Evolutionary conservation across 805 yeast species (phyloP).

Genomic region (Cephaloascus albidus): DNA sequence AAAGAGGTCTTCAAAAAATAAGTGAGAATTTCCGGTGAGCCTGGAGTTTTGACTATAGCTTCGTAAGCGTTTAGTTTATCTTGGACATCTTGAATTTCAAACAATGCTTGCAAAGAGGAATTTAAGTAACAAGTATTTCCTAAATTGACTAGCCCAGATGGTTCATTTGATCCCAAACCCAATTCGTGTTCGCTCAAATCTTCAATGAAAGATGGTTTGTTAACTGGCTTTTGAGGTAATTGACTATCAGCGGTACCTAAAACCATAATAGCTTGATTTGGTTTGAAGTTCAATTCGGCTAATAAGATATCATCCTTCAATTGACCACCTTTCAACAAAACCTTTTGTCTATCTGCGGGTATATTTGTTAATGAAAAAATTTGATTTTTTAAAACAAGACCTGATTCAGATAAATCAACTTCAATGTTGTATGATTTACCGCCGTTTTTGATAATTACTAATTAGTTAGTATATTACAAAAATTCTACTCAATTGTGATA

Average conservation of each 20-base stretch:
- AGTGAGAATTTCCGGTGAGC: constrained; percentile 3
- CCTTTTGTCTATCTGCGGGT: constrained; percentile 86
- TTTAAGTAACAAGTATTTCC: constrained; percentile 78
- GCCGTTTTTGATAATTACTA: constrained; percentile 26
- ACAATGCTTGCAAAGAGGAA: constrained; percentile 54
- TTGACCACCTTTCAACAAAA: constrained; percentile 84
- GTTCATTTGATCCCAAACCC: constrained; percentile 31
- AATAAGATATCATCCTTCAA: constrained; percentile 61
- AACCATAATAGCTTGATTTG: constrained; percentile 70
- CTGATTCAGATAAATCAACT: constrained; percentile 45
- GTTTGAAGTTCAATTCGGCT: constrained; percentile 43
- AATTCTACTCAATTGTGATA: neutral
- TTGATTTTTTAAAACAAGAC: constrained; percentile 55
- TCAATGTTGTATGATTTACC: constrained; percentile 30
- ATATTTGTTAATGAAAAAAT: constrained; percentile 69
- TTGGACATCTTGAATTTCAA: constrained; percentile 32
- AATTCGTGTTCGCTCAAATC: constrained; percentile 46
- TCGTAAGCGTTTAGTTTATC: constrained; percentile 15
- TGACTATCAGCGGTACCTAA: constrained; percentile 81
- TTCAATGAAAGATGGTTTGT: constrained; percentile 53
- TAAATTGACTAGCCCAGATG: constrained; percentile 58
- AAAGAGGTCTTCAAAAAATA: constrained; percentile 34
- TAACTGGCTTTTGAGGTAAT: constrained; percentile 42
- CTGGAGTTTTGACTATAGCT: constrained; percentile 6
- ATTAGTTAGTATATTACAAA: constrained; percentile 2